These are phyloP conservation scores for Hyaloperonospora arabidopsidis DNA, from an alignment of 352 stramenopile species.

Conservation along the genomic window DNA sequence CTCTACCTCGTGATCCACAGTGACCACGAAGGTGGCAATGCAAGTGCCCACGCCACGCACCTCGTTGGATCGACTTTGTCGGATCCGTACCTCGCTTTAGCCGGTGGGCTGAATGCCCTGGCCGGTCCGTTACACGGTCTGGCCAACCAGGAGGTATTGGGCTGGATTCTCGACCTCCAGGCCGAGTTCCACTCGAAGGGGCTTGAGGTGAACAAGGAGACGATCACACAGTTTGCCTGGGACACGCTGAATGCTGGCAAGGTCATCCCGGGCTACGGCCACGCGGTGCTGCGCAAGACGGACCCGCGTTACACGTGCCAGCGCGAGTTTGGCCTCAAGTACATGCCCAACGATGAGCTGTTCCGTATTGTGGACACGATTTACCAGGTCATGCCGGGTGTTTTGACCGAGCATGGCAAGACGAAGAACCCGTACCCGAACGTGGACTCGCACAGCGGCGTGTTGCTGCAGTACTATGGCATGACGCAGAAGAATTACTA, in stretches of 20 bases:
- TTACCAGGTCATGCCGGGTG: slow-evolving; percentile 97
- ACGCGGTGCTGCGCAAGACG: slow-evolving; percentile 97
- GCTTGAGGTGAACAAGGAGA: slow-evolving; percentile 95
- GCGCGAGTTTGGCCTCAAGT: slow-evolving; percentile 98
- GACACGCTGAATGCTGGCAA: slow-evolving; percentile 98
- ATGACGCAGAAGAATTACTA: slow-evolving; percentile 99
- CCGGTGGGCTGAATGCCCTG: slow-evolving; percentile 94
- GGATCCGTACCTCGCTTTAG: slow-evolving; percentile 96
- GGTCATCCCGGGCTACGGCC: slow-evolving; percentile 97
- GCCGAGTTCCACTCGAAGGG: slow-evolving; percentile 93
- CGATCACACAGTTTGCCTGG: slow-evolving; percentile 98
- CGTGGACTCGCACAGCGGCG: slow-evolving; percentile 97
- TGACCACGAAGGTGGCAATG: slow-evolving; percentile 99
- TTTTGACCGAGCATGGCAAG: slow-evolving; percentile 98
- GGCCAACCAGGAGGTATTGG: slow-evolving; percentile 98
- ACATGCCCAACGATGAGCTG: slow-evolving; percentile 97
- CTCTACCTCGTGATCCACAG: slow-evolving; percentile 99
- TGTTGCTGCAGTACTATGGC: slow-evolving; percentile 98
- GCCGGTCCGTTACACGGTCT: slow-evolving; percentile 97
- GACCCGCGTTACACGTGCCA: slow-evolving; percentile 98
- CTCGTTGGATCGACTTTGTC: slow-evolving; percentile 95
- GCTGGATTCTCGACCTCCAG: slow-evolving; percentile 92
- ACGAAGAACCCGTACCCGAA: slow-evolving; percentile 99
- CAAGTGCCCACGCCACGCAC: slow-evolving; percentile 97
- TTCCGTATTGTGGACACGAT: slow-evolving; percentile 99